Evolutionary conservation across 306 rosid genomes (phyloP).

Genomic region (Quercus berberidifolia): DNA sequence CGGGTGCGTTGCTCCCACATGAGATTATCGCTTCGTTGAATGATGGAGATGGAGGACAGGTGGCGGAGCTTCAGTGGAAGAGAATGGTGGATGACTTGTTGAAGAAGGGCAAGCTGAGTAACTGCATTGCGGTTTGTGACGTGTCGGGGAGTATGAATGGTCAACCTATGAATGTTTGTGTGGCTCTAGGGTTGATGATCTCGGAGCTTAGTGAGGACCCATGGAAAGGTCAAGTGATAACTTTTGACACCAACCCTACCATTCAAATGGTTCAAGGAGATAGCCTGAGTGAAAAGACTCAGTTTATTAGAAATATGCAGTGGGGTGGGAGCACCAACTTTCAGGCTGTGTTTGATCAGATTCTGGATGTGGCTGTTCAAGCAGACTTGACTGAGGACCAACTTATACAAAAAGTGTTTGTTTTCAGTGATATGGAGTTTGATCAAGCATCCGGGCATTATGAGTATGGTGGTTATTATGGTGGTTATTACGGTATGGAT

Average conservation of each 20-base stretch:
- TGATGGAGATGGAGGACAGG: neutral
- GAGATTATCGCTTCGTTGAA: conserved; percentile 35
- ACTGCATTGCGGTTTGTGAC: conserved; percentile 53
- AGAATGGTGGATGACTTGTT: conserved; percentile 29
- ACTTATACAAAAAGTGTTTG: conserved; percentile 31
- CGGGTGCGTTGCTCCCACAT: conserved; percentile 66
- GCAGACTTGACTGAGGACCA: conserved; percentile 48
- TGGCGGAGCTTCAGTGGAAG: conserved; percentile 48
- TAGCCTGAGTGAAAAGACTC: conserved; percentile 28
- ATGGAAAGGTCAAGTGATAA: conserved; percentile 62
- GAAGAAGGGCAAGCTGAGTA: conserved; percentile 45
- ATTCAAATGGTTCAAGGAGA: conserved; percentile 53
- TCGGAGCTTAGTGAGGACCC: conserved; percentile 22
- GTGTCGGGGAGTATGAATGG: conserved; percentile 54
- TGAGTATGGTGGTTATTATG: neutral
- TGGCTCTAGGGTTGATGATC: no score
- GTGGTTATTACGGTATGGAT: no score
- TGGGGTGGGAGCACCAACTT: conserved; percentile 41
- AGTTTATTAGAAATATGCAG: conserved; percentile 37
- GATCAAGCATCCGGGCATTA: conserved; percentile 33
- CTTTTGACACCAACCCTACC: conserved; percentile 41
- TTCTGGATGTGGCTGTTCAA: conserved; percentile 49
- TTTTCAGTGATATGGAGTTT: conserved; percentile 69
- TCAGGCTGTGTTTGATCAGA: conserved; percentile 59
- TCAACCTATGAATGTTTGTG: conserved; percentile 16